Base-by-base conservation (phyloP, 2,329 filamentous ascomycete species). In the Colletotrichum spaethianum region DNA sequence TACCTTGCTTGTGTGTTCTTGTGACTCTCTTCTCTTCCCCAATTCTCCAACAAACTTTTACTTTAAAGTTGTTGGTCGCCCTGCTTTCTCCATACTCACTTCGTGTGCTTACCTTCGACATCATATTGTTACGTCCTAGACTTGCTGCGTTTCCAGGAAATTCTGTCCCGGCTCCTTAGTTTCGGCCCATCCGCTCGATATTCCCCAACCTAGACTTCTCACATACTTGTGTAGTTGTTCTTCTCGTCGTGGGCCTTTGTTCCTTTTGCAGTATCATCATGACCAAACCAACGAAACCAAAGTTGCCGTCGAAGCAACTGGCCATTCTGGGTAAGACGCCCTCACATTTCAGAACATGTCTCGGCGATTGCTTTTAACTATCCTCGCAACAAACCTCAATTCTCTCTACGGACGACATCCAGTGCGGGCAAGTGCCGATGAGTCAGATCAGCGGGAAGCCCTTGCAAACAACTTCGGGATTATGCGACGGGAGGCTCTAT, bases 241-340 rank as follows among this genome's bases (percentile, higher is more conserved):
- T 14, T 38, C 33, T 40, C 16, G n/a, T n/a, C n/a, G n/a, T n/a
- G 44, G 26, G 33, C 36, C 9, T 11, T 8, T 7, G 6, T 9
- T 46, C 16, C n/a, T 38, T 38, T 23, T 44, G 8, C 16, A 59
- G 36, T 12, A 31, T 65, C 55, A 73, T 64, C 53, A 70, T 77
- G 75, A 18, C 68, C 52, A 75, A 73, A 64, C 75, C 76, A 70
- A 75, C 75, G 67, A 82, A 80, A 74, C 88, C 90, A 33, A 93
- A 91, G 85, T 87, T 96, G 86, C 94, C 94, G 0, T 86, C 90
- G 52, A 89, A 91, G 87, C 94, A 97, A 84, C 86, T 97, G 78
- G 84, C 91, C 53, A 95, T 97, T 79, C 84, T 97, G 74, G 91
- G 93, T 95, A 87, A 86, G 88, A 79, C 38, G 36, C 52, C 59